A percentile compares a stretch with the other conserved stretches of the same genome.
Conservation (phyloP, 192 early-diverging fungal species). For the Hyaloraphidium curvatum region DNA sequence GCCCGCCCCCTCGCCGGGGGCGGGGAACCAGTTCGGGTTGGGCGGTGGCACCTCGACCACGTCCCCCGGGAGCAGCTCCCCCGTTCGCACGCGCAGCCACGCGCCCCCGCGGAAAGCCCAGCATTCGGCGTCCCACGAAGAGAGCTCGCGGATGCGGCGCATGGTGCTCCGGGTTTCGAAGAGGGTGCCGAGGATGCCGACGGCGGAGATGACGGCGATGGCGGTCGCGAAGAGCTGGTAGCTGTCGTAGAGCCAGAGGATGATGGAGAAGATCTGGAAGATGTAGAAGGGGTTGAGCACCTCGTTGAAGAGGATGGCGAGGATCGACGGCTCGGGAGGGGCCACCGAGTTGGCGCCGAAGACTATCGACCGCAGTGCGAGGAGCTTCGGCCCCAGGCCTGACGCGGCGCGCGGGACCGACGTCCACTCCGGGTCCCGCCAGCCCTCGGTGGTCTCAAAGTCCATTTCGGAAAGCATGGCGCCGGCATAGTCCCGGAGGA, state of each 20-base stretch:
- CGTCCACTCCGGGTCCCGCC: constrained; percentile 30
- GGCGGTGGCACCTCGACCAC: constrained; percentile 60
- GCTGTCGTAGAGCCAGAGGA: neutral
- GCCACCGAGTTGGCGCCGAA: constrained; percentile 31
- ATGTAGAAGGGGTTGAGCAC: constrained; percentile 36
- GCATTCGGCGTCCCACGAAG: constrained; percentile 41
- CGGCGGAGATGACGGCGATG: constrained; percentile 4
- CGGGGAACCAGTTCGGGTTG: constrained; percentile 24
- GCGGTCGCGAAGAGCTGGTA: constrained; percentile 22
- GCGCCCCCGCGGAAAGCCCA: constrained; percentile 25
- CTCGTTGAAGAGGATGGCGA: constrained; percentile 28
- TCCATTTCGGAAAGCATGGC: constrained; percentile 6
- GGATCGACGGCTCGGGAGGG: constrained; percentile 20
- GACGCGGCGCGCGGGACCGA: constrained; percentile 9
- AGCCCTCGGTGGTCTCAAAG: constrained; percentile 28
- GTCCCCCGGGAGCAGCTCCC: constrained; percentile 93
- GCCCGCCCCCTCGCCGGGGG: neutral
- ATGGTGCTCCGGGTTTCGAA: neutral
- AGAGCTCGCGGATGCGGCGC: constrained; percentile 60
- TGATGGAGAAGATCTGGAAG: constrained; percentile 14
- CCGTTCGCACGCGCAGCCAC: constrained; percentile 28
- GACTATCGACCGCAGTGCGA: constrained; percentile 11
- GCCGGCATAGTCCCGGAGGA: neutral
- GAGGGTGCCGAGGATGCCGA: neutral
- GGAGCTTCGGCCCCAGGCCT: constrained; percentile 8